phyloP scores from a whole-genome alignment of 177 flowering plant species.

The Vitis hybrid region DNA sequence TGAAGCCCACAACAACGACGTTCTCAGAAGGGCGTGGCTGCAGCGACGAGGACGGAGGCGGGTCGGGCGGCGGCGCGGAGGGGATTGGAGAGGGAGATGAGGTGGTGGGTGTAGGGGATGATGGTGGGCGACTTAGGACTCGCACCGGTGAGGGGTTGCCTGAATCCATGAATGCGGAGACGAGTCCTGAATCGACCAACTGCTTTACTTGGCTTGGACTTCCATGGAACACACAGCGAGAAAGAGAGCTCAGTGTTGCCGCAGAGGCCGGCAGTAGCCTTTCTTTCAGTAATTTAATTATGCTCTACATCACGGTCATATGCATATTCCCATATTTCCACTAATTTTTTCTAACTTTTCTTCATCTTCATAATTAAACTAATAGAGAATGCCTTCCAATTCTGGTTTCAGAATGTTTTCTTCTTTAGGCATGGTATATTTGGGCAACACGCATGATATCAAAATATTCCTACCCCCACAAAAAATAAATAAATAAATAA shows the following conservation, averaged over 20 bases:
- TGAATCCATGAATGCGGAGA: conserved; percentile 13
- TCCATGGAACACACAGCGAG: background rate
- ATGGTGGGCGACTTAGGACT: conserved; percentile 58
- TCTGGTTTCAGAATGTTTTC: too few species aligned
- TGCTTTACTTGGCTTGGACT: conserved; percentile 5
- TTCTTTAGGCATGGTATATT: too few species aligned
- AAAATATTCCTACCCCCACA: too few species aligned
- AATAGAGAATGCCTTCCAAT: too few species aligned
- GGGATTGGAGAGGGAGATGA: conserved; percentile 17
- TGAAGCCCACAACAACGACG: conserved; percentile 80
- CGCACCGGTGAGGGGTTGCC: conserved; percentile 38
- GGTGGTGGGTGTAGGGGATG: conserved; percentile 18
- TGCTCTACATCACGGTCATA: background rate
- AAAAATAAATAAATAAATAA: too few species aligned
- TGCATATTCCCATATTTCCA: too few species aligned
- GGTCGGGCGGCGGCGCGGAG: conserved; percentile 4
- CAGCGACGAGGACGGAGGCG: conserved; percentile 18
- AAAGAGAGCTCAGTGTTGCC: background rate
- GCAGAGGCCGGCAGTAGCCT: background rate
- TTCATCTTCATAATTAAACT: too few species aligned
- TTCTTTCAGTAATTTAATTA: background rate
- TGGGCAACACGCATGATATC: too few species aligned
- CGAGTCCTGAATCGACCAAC: background rate
- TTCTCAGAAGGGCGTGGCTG: conserved; percentile 39
- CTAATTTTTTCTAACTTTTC: too few species aligned